Conservation (phyloP, 2,329 filamentous ascomycete genomes). For the Diatrype stigma region DNA sequence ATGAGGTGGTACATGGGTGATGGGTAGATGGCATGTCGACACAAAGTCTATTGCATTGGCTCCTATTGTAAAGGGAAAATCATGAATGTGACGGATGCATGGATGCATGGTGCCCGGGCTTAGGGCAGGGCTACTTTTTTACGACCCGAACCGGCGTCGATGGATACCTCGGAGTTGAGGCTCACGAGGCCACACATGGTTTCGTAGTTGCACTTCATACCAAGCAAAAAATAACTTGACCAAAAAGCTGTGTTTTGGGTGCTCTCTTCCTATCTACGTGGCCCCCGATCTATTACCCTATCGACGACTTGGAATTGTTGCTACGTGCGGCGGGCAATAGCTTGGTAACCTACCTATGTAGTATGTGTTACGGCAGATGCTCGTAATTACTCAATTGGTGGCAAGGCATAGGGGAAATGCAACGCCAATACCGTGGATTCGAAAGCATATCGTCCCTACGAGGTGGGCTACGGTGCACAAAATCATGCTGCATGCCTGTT, state of each 20-base stretch:
- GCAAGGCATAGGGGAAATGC: too few relatives aligned
- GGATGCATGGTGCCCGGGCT: slow-evolving; percentile 23
- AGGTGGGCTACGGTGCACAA: too few relatives aligned
- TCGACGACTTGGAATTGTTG: too few relatives aligned
- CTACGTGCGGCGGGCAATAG: too few relatives aligned
- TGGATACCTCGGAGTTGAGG: slow-evolving; percentile 50
- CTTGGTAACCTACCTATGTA: too few relatives aligned
- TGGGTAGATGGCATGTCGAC: background rate
- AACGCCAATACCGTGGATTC: too few relatives aligned
- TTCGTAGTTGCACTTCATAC: slow-evolving; percentile 28
- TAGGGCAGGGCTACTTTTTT: slow-evolving; percentile 27
- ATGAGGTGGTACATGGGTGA: slow-evolving; percentile 22
- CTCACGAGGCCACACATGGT: slow-evolving; percentile 26
- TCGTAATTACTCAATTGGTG: too few relatives aligned
- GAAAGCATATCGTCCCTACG: too few relatives aligned
- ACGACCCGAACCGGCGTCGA: slow-evolving; percentile 49
- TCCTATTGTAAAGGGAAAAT: too few relatives aligned
- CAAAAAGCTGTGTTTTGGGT: slow-evolving; percentile 6
- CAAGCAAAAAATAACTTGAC: slow-evolving; percentile 18
- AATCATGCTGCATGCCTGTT: too few relatives aligned
- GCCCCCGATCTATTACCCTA: too few relatives aligned
- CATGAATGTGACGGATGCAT: slow-evolving; percentile 6
- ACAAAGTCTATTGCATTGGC: background rate
- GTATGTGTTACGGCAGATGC: background rate
- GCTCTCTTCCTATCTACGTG: too few relatives aligned